A percentile compares a stretch with the other conserved stretches of the same genome.
phyloP scores from a whole-genome alignment of 768 basidiomycete species.

The Cubamyces lactineus region DNA sequence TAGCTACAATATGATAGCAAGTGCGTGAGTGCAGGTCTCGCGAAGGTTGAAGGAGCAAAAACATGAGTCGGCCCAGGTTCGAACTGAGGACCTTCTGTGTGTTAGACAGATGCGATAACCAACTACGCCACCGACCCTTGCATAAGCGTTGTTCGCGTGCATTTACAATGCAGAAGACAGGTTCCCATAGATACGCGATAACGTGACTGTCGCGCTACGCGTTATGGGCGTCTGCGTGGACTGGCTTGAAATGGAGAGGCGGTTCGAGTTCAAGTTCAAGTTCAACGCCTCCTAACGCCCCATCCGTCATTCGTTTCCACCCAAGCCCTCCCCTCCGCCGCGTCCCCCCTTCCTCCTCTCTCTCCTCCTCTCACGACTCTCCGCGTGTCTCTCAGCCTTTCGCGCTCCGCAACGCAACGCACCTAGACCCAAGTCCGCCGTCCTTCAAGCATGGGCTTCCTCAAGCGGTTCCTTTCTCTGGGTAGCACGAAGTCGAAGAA shows the following conservation, averaged over 20 bases:
- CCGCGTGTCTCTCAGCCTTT: neutral
- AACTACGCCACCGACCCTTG: conserved; percentile 69
- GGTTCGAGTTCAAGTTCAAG: neutral
- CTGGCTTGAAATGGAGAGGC: conserved; percentile 4
- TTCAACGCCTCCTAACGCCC: neutral
- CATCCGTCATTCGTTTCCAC: neutral
- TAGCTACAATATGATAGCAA: no score
- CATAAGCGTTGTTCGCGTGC: no score
- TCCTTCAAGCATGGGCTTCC: conserved; percentile 57
- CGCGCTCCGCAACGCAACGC: neutral
- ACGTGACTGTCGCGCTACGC: conserved; percentile 7
- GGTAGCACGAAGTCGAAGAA: conserved; percentile 65
- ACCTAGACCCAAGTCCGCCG: neutral
- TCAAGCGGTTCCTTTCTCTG: conserved; percentile 72
- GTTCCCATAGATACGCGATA: neutral
- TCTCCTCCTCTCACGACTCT: neutral
- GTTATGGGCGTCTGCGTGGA: conserved; percentile 4
- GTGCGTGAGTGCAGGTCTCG: no score
- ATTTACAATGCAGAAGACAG: no score
- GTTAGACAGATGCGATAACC: conserved; percentile 86
- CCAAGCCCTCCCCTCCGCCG: neutral
- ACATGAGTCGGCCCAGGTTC: conserved; percentile 54
- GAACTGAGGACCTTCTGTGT: conserved; percentile 79
- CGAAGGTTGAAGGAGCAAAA: neutral
- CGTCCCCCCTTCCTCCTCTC: neutral